Conservation (phyloP, 2,329 filamentous ascomycete genomes). For the Nigrospora oryzae region DNA sequence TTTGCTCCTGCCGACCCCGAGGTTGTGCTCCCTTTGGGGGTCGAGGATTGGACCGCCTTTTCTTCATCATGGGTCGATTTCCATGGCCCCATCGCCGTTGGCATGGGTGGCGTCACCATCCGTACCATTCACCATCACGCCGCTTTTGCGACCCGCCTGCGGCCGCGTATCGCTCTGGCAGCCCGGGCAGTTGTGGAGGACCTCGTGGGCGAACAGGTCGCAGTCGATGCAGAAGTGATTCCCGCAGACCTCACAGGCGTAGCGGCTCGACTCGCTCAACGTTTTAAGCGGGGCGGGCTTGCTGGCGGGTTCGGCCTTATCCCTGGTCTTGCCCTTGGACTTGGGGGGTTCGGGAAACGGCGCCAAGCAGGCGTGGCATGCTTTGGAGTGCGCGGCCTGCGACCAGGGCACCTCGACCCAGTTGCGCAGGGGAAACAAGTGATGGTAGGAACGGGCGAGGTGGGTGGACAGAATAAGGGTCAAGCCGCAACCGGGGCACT, state of each 20-base stretch:
- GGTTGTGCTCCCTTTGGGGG: too few relatives aligned
- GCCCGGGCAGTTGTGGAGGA: slow-evolving; percentile 91
- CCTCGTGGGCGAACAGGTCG: slow-evolving; percentile 89
- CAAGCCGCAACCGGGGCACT: slow-evolving; percentile 84
- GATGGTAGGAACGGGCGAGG: slow-evolving; percentile 85
- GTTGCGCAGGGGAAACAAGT: slow-evolving; percentile 81
- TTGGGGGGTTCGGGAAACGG: slow-evolving; percentile 51
- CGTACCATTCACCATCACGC: slow-evolving; percentile 15
- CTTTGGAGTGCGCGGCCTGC: slow-evolving; percentile 49
- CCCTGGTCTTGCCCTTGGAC: slow-evolving; percentile 11
- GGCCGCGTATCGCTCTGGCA: slow-evolving; percentile 53
- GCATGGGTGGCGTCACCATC: not conserved
- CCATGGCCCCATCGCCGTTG: slow-evolving; percentile 26
- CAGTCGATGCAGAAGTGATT: slow-evolving; percentile 98
- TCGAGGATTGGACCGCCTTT: not conserved
- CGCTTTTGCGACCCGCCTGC: slow-evolving; percentile 5
- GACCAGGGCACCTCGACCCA: slow-evolving; percentile 88
- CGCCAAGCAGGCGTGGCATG: slow-evolving; percentile 72
- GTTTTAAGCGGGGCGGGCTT: slow-evolving; percentile 37
- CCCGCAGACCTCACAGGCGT: slow-evolving; percentile 79
- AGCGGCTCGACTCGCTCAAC: slow-evolving; percentile 78
- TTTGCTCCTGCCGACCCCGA: too few relatives aligned
- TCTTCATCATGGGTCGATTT: slow-evolving; percentile 27
- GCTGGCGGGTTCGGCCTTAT: slow-evolving; percentile 8
- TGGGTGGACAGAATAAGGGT: slow-evolving; percentile 93